Conservation (phyloP, 805 yeast genomes). For the Candida maltosa region DNA sequence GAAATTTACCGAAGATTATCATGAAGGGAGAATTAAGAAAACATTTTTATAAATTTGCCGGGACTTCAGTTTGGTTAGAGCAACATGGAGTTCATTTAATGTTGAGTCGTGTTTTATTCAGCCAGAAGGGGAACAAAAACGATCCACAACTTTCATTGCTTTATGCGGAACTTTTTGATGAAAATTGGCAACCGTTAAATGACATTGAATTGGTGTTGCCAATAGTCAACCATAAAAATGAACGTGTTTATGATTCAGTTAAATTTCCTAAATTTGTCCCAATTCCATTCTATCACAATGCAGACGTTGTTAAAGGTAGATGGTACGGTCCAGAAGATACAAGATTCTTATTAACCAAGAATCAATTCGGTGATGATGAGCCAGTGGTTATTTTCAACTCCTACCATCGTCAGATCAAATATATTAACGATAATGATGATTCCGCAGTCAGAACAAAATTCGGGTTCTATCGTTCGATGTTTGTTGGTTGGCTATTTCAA, state of each 20-base stretch:
- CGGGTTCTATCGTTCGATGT: constrained; percentile 24
- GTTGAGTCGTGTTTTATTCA: constrained; percentile 26
- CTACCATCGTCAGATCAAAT: constrained; percentile 11
- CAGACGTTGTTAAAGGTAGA: constrained; percentile 3
- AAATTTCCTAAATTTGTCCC: constrained; percentile 12
- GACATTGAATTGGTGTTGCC: constrained; percentile 23
- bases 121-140: constrained; percentile 17
- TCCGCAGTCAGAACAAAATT: background rate
- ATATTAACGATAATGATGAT: constrained; percentile 4
- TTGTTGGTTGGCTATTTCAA: constrained; percentile 30
- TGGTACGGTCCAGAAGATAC: constrained; percentile 28
- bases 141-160: constrained; percentile 22
- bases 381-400: constrained; percentile 9
- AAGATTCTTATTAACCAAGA: constrained; percentile 17
- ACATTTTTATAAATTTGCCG: constrained; percentile 30
- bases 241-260: constrained; percentile 7
- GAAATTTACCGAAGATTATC: constrained; percentile 9
- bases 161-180: constrained; percentile 20
- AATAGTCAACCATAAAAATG: constrained; percentile 9
- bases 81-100: constrained; percentile 30
- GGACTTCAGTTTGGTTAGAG: constrained; percentile 29
- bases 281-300: constrained; percentile 12
- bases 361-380: constrained; percentile 17
- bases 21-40: background rate
- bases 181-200: constrained; percentile 19